phyloP scores from a whole-genome alignment of 495 filamentous ascomycete species.

The Trichoderma reesei region DNA sequence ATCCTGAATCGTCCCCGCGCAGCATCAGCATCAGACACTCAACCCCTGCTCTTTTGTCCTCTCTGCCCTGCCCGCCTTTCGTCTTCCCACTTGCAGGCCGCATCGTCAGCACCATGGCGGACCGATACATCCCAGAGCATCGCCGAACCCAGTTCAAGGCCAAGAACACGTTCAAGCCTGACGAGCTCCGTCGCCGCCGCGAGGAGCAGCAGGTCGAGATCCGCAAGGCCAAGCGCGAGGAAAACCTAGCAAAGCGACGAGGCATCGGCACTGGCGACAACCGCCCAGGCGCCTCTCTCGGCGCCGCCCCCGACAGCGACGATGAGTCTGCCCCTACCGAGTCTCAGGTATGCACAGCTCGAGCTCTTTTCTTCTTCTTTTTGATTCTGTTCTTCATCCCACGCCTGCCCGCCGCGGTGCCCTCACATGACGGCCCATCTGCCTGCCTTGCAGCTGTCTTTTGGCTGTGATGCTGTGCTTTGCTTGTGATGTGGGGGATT shows the following conservation, averaged over 20 bases:
- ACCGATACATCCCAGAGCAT: conserved; percentile 98
- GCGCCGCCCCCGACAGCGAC: conserved; percentile 87
- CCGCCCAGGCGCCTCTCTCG: conserved; percentile 76
- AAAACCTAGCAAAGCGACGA: conserved; percentile 95
- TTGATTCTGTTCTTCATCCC: conserved; percentile 12
- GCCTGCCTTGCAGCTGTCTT: not conserved
- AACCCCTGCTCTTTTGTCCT: conserved; percentile 1
- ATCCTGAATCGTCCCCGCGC: conserved; percentile 6
- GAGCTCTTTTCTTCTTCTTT: conserved; percentile 6
- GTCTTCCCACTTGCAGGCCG: not conserved
- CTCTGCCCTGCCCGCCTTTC: not conserved
- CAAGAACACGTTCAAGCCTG: conserved; percentile 94
- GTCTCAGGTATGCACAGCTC: conserved; percentile 68
- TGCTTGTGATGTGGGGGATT: conserved; percentile 6
- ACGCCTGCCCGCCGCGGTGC: not conserved
- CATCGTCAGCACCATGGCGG: conserved; percentile 58
- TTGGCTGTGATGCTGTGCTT: conserved; percentile 6
- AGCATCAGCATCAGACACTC: too few species aligned
- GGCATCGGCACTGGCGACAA: conserved; percentile 73
- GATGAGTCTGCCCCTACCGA: conserved; percentile 92
- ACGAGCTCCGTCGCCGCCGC: conserved; percentile 95
- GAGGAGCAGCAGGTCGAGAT: conserved; percentile 99
- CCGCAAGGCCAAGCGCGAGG: conserved; percentile 92
- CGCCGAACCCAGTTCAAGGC: conserved; percentile 99
- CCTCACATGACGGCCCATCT: not conserved